Percentiles rank a stretch among this genome's conserved stretches.
phyloP scores from a whole-genome alignment of 179 eudicot species.

The Vitellaria paradoxa region DNA sequence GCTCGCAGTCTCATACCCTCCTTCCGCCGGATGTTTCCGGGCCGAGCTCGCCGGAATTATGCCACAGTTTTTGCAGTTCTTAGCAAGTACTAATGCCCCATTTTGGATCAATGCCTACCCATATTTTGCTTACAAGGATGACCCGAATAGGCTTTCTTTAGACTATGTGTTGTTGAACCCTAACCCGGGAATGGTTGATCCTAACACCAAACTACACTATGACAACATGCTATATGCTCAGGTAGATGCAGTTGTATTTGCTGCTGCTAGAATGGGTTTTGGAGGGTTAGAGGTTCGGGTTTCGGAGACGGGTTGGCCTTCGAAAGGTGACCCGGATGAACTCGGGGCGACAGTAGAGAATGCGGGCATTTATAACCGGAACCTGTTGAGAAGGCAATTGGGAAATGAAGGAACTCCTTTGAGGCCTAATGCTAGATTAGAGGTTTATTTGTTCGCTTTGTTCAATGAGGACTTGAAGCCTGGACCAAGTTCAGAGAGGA shows the following conservation, averaged over 20 bases:
- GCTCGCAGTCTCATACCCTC: slow-evolving; percentile 60
- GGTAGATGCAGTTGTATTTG: slow-evolving; percentile 70
- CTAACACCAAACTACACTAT: slow-evolving; percentile 54
- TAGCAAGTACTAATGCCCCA: slow-evolving; percentile 51
- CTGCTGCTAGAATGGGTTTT: slow-evolving; percentile 53
- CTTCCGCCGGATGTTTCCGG: slow-evolving; percentile 60
- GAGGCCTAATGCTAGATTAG: slow-evolving; percentile 57
- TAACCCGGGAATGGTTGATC: slow-evolving; percentile 66
- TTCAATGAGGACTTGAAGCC: slow-evolving; percentile 90
- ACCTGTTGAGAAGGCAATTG: slow-evolving; percentile 58
- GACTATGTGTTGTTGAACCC: slow-evolving; percentile 70
- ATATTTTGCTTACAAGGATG: slow-evolving; percentile 79
- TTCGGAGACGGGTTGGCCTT: slow-evolving; percentile 94
- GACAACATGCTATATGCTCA: slow-evolving; percentile 94
- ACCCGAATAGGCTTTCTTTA: slow-evolving; percentile 42
- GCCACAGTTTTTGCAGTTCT: slow-evolving; percentile 48
- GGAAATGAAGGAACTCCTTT: slow-evolving; percentile 70
- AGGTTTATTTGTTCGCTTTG: slow-evolving; percentile 72
- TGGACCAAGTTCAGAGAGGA: slow-evolving; percentile 83
- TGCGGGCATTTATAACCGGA: slow-evolving; percentile 71
- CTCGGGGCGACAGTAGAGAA: slow-evolving; percentile 53
- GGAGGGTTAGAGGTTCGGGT: slow-evolving; percentile 68
- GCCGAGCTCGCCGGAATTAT: slow-evolving; percentile 49
- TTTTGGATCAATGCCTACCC: slow-evolving; percentile 97
- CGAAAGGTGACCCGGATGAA: slow-evolving; percentile 65